These are phyloP conservation scores for Blepharisma stoltei DNA, from an alignment of 73 alveolate genomes.

Conservation along the genomic window DNA sequence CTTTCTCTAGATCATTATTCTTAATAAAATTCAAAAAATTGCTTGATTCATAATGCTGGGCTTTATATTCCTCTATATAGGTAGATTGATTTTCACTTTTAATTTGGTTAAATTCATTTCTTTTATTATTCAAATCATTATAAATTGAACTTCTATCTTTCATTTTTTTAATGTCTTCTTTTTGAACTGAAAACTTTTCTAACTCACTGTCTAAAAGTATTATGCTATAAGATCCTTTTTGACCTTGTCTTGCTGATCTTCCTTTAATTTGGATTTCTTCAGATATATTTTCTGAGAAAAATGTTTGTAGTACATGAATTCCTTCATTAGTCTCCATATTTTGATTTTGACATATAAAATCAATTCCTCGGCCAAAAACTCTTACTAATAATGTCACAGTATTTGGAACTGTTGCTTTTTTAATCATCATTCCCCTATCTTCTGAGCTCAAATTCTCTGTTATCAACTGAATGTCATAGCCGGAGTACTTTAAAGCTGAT, in stretches of 20 bases:
- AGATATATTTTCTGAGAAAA: slow-evolving; percentile 2
- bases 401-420: slow-evolving; percentile 10
- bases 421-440: background rate
- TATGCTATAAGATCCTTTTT: too few relatives aligned
- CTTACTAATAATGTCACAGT: background rate
- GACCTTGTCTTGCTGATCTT: slow-evolving; percentile 42
- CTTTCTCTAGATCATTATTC: too few relatives aligned
- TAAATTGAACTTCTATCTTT: too few relatives aligned
- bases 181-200: too few relatives aligned
- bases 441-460: background rate
- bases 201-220: too few relatives aligned
- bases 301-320: slow-evolving; percentile 30
- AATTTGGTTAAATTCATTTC: background rate
- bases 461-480: background rate
- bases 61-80: too few relatives aligned
- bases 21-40: too few relatives aligned
- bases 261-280: slow-evolving; percentile 43
- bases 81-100: too few relatives aligned
- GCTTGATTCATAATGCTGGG: too few relatives aligned
- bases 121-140: too few relatives aligned
- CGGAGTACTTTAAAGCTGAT: background rate
- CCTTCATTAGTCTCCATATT: slow-evolving; percentile 10
- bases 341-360: slow-evolving; percentile 28
- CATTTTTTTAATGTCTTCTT: too few relatives aligned
- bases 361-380: slow-evolving; percentile 44